Conservation (phyloP, 225 moss, liverwort and hornwort genomes). For the Pseudoscleropodium purum region DNA sequence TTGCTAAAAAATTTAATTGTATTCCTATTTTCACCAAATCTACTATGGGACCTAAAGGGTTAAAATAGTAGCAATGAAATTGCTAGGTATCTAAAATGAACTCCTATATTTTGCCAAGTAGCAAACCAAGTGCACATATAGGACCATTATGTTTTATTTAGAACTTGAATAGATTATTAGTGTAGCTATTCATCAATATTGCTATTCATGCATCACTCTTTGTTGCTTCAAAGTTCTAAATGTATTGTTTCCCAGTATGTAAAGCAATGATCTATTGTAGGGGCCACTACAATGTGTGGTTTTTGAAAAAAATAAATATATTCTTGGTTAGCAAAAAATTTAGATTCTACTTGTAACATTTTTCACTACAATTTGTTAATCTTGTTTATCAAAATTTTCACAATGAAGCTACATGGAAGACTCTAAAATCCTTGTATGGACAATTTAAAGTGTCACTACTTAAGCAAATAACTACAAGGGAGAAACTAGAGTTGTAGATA, state of each 20-base stretch:
- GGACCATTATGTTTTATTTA: neutral
- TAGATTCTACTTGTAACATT: neutral
- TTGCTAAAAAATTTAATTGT: neutral
- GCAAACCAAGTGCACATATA: neutral
- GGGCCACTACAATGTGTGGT: accelerated
- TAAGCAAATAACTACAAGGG: neutral
- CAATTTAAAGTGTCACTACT: neutral
- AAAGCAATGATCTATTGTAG: neutral
- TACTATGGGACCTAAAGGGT: neutral
- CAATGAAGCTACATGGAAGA: neutral
- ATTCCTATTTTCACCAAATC: neutral
- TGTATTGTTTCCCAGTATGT: neutral
- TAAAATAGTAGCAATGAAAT: neutral
- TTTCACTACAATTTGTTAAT: neutral
- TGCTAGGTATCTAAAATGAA: accelerated
- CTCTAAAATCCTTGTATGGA: neutral
- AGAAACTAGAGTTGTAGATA: too few species aligned
- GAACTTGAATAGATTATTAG: neutral
- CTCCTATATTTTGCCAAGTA: neutral
- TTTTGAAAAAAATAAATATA: neutral
- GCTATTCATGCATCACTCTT: neutral
- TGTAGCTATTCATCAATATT: neutral
- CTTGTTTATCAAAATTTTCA: neutral
- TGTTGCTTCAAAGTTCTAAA: neutral
- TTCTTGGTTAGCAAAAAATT: neutral